A percentile compares a stretch with the other conserved stretches of the same genome.
Evolutionary conservation across 2,329 filamentous ascomycete genomes (phyloP).

Genomic region (Trichothecium sympodiale): DNA sequence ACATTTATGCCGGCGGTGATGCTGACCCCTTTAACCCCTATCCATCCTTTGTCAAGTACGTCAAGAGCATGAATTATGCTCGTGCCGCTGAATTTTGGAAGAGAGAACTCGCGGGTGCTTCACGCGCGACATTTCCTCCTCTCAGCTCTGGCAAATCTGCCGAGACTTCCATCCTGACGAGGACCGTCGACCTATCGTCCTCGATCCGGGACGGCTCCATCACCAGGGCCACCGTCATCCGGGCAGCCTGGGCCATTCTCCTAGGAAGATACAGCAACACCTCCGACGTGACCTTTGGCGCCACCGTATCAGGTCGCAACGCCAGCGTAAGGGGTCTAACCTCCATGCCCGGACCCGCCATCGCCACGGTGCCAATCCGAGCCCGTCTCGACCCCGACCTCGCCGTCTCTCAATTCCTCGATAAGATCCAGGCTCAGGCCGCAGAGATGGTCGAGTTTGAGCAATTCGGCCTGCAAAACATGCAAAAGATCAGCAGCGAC

Average conservation of each 20-base stretch:
- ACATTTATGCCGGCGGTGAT: not conserved
- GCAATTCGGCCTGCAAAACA: constrained; percentile 13
- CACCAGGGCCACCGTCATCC: constrained; percentile 10
- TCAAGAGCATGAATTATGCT: constrained; percentile 1
- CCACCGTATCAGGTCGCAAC: constrained; percentile 12
- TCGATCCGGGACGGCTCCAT: constrained; percentile 1
- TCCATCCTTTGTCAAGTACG: constrained; percentile 6
- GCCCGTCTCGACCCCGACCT: constrained; percentile 3
- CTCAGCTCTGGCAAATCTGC: not conserved
- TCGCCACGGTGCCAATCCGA: constrained; percentile 8
- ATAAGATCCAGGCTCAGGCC: constrained; percentile 6
- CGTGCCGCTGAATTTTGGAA: constrained; percentile 7
- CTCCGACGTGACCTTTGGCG: constrained; percentile 13
- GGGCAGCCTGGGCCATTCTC: constrained; percentile 2
- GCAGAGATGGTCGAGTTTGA: constrained; percentile 11
- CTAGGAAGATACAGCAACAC: constrained; percentile 8
- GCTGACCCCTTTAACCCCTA: constrained; percentile 1
- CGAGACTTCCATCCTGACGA: not conserved
- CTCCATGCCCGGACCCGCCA: constrained; percentile 7
- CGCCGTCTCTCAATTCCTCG: constrained; percentile 7
- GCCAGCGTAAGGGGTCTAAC: constrained; percentile 2
- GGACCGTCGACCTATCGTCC: not conserved
- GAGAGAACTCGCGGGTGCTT: constrained; percentile 6
- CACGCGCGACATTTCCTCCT: constrained; percentile 3
- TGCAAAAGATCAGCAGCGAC: constrained; percentile 8